Percentiles rank a stretch among this genome's conserved stretches.
These are phyloP conservation scores for Withania somnifera DNA, from an alignment of 305 asterid genomes.

Conservation along the genomic window DNA sequence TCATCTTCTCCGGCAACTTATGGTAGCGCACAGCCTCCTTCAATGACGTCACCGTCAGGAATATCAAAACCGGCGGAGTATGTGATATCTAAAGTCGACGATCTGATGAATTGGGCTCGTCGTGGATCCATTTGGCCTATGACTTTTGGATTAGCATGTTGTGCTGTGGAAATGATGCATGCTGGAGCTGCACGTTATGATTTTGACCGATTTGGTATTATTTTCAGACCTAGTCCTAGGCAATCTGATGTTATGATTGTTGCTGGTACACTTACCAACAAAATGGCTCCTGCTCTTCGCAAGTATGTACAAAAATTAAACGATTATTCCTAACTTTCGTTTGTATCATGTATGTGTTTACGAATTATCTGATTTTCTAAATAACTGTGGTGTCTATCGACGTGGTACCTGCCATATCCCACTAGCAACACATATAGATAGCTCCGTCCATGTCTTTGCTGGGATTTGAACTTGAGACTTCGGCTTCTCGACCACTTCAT, in stretches of 20 bases:
- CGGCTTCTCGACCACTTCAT: too few relatives aligned
- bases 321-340: too few relatives aligned
- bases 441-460: too few relatives aligned
- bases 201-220: slow-evolving; percentile 86
- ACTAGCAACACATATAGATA: too few relatives aligned
- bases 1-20: slow-evolving; percentile 57
- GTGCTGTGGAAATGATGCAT: slow-evolving; percentile 98
- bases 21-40: slow-evolving; percentile 44
- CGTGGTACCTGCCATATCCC: too few relatives aligned
- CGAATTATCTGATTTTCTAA: too few relatives aligned
- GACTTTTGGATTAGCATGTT: slow-evolving; percentile 93
- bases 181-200: slow-evolving; percentile 95
- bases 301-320: slow-evolving; percentile 40
- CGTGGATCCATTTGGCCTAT: slow-evolving; percentile 94
- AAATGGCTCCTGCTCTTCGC: slow-evolving; percentile 99
- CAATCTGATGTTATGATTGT: slow-evolving; percentile 97
- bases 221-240: slow-evolving; percentile 91
- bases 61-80: slow-evolving; percentile 72
- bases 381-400: too few relatives aligned
- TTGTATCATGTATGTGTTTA: background rate
- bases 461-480: too few relatives aligned
- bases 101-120: slow-evolving; percentile 92
- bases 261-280: slow-evolving; percentile 91
- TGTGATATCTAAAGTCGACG: slow-evolving; percentile 89
- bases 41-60: slow-evolving; percentile 61